These are phyloP conservation scores for Obelidium mucronatum DNA, from an alignment of 192 early-diverging fungal species.

Conservation along the genomic window DNA sequence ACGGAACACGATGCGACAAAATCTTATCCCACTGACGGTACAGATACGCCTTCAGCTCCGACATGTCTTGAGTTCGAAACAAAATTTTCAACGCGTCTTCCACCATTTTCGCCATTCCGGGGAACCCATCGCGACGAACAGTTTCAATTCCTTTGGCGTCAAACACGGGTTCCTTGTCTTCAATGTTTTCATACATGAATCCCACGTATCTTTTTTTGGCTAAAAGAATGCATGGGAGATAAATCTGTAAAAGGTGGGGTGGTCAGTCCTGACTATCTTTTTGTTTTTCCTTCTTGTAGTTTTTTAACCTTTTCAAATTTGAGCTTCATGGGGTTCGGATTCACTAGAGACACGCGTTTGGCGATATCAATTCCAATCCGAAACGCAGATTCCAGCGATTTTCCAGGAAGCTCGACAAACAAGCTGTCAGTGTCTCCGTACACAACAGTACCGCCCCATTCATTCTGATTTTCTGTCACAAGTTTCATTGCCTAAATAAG, in stretches of 20 bases:
- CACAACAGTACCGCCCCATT: constrained; percentile 83
- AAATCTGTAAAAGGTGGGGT: too few species aligned
- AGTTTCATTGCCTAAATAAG: constrained; percentile 35
- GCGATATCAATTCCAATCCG: constrained; percentile 85
- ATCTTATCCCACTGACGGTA: constrained; percentile 76
- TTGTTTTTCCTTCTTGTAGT: too few species aligned
- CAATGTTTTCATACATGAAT: constrained; percentile 73
- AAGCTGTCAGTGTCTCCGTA: constrained; percentile 96
- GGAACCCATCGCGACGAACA: constrained; percentile 87
- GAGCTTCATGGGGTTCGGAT: constrained; percentile 85
- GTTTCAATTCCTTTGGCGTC: constrained; percentile 98
- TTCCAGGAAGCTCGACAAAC: constrained; percentile 78
- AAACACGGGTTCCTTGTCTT: constrained; percentile 76
- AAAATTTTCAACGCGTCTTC: constrained; percentile 78
- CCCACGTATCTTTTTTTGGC: constrained; percentile 97
- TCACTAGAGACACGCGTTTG: constrained; percentile 71
- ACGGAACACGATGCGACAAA: constrained; percentile 65
- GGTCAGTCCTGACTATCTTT: background rate
- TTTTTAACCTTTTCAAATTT: constrained; percentile 89
- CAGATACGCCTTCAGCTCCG: constrained; percentile 78
- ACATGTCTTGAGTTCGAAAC: constrained; percentile 83
- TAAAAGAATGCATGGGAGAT: constrained; percentile 84
- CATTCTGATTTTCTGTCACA: constrained; percentile 10
- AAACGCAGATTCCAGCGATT: constrained; percentile 76
- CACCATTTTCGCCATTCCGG: constrained; percentile 78